Evolutionary conservation across 441 rosid genomes (phyloP).

Genomic region (Metrosideros polymorpha): DNA sequence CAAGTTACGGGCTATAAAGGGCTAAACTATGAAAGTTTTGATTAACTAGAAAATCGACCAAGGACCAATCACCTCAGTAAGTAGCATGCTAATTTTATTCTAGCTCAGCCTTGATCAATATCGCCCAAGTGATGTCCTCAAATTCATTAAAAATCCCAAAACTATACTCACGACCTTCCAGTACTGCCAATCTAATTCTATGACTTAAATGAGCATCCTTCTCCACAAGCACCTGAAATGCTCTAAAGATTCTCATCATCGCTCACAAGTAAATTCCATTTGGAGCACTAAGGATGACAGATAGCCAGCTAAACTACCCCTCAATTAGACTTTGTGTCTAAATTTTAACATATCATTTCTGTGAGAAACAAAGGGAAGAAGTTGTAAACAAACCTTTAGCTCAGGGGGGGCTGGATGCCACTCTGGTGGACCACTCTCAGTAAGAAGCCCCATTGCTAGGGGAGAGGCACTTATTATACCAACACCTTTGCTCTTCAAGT

Average conservation of each 20-base stretch:
- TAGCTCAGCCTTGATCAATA: neutral
- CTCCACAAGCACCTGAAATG: neutral
- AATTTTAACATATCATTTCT: neutral
- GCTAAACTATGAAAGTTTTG: neutral
- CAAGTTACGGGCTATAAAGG: neutral
- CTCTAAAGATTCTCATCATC: neutral
- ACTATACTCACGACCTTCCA: neutral
- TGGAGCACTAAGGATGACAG: neutral
- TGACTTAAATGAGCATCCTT: neutral
- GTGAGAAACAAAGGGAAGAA: neutral
- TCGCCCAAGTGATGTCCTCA: neutral
- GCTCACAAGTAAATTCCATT: neutral
- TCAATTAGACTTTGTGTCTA: neutral
- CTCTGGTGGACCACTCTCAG: slow-evolving; percentile 85
- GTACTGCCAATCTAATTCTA: neutral
- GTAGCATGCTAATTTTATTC: neutral
- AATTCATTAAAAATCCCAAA: neutral
- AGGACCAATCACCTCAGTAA: neutral
- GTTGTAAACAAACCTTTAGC: slow-evolving; percentile 41
- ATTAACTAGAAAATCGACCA: neutral
- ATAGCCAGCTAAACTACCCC: neutral
- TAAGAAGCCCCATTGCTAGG: slow-evolving; percentile 86
- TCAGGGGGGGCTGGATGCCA: slow-evolving; percentile 96
- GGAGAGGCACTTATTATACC: slow-evolving; percentile 90
- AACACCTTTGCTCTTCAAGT: slow-evolving; percentile 76